phyloP scores from a whole-genome alignment of 2,329 filamentous ascomycete genomes.

The Beauveria brongniartii region DNA sequence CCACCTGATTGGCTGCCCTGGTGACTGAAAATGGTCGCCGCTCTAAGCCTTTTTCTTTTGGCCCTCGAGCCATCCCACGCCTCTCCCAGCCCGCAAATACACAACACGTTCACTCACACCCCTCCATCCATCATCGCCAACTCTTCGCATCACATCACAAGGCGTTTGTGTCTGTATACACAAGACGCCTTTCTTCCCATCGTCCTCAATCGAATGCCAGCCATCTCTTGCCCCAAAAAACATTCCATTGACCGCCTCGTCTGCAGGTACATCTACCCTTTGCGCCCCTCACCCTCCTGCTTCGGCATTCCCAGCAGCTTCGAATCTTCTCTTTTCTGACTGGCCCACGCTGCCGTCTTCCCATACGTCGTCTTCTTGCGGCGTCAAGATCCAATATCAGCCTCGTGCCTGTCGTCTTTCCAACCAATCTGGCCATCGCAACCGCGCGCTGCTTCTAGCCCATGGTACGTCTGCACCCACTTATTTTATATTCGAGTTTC shows the following conservation, averaged over 20 bases:
- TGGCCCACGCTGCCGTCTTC: background rate
- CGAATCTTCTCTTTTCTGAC: background rate
- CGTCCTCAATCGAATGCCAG: background rate
- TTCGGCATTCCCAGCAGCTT: background rate
- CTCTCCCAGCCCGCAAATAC: too few species aligned
- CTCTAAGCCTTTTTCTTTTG: too few species aligned
- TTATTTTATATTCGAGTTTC: background rate
- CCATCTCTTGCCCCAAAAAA: too few species aligned
- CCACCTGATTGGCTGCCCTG: too few species aligned
- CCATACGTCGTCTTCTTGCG: background rate
- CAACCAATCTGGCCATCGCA: background rate
- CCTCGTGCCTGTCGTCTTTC: background rate
- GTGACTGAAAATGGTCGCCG: too few species aligned
- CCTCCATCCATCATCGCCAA: too few species aligned
- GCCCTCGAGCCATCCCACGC: too few species aligned
- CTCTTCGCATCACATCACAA: background rate
- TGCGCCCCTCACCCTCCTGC: background rate
- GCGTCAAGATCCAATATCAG: background rate
- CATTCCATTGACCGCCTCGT: background rate
- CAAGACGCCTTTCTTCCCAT: background rate
- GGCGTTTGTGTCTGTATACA: background rate
- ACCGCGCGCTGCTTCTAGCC: too few species aligned
- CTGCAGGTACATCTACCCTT: background rate
- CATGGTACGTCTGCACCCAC: too few species aligned
- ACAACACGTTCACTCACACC: too few species aligned